phyloP scores from a whole-genome alignment of 2,329 filamentous ascomycete species.

The Setomelanomma holmii region DNA sequence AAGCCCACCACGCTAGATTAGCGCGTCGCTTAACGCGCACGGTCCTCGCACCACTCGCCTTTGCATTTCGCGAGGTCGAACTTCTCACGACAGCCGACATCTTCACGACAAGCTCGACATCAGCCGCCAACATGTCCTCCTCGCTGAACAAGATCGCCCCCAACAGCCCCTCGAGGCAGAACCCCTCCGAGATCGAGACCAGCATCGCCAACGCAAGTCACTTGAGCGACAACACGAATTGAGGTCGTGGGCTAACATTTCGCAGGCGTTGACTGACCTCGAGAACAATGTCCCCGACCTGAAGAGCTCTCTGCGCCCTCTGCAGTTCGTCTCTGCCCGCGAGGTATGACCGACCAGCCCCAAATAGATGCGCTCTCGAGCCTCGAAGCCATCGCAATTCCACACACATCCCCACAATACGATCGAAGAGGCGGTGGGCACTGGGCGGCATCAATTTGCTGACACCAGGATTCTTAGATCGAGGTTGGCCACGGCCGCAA shows the following conservation, averaged over 20 bases:
- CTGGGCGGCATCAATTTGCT: conserved; percentile 61
- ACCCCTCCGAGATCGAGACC: conserved; percentile 96
- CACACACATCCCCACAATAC: conserved; percentile 24
- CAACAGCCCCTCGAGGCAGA: conserved; percentile 95
- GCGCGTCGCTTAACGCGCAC: neutral
- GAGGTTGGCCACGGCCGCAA: conserved; percentile 99
- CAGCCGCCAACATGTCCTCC: conserved; percentile 64
- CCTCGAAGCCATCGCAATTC: conserved; percentile 33
- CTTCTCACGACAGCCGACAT: conserved; percentile 27
- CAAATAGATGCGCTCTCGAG: conserved; percentile 36
- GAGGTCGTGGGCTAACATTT: conserved; percentile 24
- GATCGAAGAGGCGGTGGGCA: conserved; percentile 63
- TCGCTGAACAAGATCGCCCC: conserved; percentile 96
- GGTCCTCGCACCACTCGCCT: no score
- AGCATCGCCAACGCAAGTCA: conserved; percentile 86
- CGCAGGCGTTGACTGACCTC: conserved; percentile 84
- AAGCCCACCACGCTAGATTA: no score
- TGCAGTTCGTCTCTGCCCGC: conserved; percentile 98
- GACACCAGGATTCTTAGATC: conserved; percentile 76
- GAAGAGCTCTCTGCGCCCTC: conserved; percentile 92
- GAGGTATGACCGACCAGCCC: conserved; percentile 78
- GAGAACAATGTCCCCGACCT: conserved; percentile 99
- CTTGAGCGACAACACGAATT: neutral
- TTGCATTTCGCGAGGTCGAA: no score
- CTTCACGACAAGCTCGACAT: conserved; percentile 35